Base-by-base conservation (phyloP, 768 basidiomycete species). In the Pseudohyphozyma bogoriensis region DNA sequence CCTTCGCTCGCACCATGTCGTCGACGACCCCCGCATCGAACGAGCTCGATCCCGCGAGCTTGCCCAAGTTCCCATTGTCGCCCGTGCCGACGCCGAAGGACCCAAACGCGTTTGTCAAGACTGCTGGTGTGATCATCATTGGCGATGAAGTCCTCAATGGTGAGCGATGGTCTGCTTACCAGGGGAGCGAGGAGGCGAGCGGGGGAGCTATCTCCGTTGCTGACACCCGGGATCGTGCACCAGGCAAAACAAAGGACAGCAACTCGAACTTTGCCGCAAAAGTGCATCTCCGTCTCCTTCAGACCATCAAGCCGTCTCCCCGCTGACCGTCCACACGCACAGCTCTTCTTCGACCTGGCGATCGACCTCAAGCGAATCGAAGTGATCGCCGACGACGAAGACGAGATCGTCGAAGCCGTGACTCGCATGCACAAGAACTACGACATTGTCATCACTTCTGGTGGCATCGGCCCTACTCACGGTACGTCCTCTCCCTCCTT, bases 391-490 rank as follows among this genome's bases (percentile, higher is more conserved):
- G 92, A 96, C 70, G 84, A 89, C 51, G 87, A 92, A 72, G 81
- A 82, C 29, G 87, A 95, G 73, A 95, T 93, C 61, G 78, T 87
- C 59, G 88, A 93, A 71, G 90, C 92, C 9, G 88, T 87, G 37
- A 77, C 82, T 62, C 78, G 89, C 24, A 82, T 97, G 80, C 84
- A 85, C 40, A 74, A 78, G 39, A 81, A 80, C 49, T 92, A 90
- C 72, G 92, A 95, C 72, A 84, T 91, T 68, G 90, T 95, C 32
- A 79, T 96, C 55, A 92, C 89, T 0, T 85, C 83, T 16, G 91
- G 92, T 2, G 91, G 92, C 1, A 89, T 95, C 56, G 89, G 89
- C 0, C 87, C 89, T 4, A 92, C 89, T 16, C 88, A 90, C 69
- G 89, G 24, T 53, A 24, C 26, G 28, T 52, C 6, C 40, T 7